Evolutionary conservation across 768 basidiomycete genomes (phyloP).

Genomic region (Pleurotus salmoneostramineus): DNA sequence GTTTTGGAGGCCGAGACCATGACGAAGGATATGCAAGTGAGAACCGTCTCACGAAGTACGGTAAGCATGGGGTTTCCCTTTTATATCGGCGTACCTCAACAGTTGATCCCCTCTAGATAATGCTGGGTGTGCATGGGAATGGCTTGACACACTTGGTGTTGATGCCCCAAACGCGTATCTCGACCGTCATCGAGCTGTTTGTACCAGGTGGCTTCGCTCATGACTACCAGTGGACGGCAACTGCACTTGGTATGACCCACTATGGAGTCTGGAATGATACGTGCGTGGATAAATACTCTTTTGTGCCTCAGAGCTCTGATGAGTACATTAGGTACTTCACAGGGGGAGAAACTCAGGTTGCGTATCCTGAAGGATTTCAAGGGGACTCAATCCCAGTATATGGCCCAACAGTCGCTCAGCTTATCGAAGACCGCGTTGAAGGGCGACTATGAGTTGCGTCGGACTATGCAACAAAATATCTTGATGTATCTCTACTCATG

Average conservation of each 20-base stretch:
- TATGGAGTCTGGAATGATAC: slow-evolving; percentile 82
- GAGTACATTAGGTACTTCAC: too few species aligned
- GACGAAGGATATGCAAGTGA: slow-evolving; percentile 74
- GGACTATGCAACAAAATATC: too few species aligned
- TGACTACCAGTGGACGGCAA: slow-evolving; percentile 82
- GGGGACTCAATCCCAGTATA: slow-evolving; percentile 71
- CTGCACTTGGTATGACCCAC: slow-evolving; percentile 70
- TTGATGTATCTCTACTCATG: too few species aligned
- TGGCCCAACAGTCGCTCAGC: slow-evolving; percentile 57
- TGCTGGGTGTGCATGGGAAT: slow-evolving; percentile 76
- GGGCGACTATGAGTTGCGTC: slow-evolving; percentile 5
- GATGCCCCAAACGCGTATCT: slow-evolving; percentile 73
- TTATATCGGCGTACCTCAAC: background rate
- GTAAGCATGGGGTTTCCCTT: slow-evolving; percentile 32
- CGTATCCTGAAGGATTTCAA: slow-evolving; percentile 87
- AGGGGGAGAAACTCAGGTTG: slow-evolving; percentile 26
- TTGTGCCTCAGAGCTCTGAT: too few species aligned
- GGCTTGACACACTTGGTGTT: slow-evolving; percentile 83
- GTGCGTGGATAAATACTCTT: slow-evolving; percentile 28
- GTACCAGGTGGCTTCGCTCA: slow-evolving; percentile 78
- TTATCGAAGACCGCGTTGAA: slow-evolving; percentile 67
- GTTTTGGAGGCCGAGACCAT: slow-evolving; percentile 61
- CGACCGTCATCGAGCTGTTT: slow-evolving; percentile 85
- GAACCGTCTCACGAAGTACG: slow-evolving; percentile 61
- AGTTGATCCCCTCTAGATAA: slow-evolving; percentile 34